These are phyloP conservation scores for Thelephora ganbajun DNA, from an alignment of 768 basidiomycete species.

Conservation along the genomic window DNA sequence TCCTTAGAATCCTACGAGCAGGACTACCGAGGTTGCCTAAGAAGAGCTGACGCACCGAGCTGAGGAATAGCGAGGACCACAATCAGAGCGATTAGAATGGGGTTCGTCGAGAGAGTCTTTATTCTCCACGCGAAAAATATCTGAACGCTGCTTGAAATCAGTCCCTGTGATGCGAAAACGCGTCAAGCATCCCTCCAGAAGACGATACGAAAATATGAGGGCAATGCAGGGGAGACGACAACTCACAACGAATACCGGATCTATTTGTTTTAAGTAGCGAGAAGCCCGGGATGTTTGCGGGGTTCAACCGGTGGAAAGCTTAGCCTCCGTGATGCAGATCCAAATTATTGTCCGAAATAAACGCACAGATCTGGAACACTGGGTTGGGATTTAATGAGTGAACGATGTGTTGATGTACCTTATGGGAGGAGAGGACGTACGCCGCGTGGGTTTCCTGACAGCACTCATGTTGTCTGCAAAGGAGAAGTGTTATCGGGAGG, in stretches of 20 bases:
- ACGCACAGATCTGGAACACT: no score
- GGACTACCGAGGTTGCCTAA: not conserved
- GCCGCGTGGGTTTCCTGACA: not conserved
- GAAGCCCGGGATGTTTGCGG: constrained; percentile 2
- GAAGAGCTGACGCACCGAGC: constrained; percentile 3
- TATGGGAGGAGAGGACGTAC: not conserved
- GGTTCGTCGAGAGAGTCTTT: constrained; percentile 9
- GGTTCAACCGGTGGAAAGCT: not conserved
- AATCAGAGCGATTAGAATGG: constrained; percentile 6
- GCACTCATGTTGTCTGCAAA: not conserved
- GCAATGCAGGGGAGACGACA: not conserved
- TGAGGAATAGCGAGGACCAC: constrained; percentile 5
- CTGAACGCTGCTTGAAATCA: constrained; percentile 12
- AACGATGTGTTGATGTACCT: no score
- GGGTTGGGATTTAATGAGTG: no score
- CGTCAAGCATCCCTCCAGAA: no score
- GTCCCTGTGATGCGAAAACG: constrained; percentile 5
- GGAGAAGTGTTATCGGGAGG: not conserved
- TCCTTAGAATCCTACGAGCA: not conserved
- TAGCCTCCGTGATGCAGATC: no score
- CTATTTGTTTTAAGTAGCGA: constrained; percentile 8
- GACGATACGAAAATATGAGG: no score
- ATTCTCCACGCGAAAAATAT: constrained; percentile 15
- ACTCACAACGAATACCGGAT: constrained; percentile 3
- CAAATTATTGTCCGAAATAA: no score